Base-by-base conservation (phyloP, 106 monocot genomes). In the Phalaenopsis equestris region DNA sequence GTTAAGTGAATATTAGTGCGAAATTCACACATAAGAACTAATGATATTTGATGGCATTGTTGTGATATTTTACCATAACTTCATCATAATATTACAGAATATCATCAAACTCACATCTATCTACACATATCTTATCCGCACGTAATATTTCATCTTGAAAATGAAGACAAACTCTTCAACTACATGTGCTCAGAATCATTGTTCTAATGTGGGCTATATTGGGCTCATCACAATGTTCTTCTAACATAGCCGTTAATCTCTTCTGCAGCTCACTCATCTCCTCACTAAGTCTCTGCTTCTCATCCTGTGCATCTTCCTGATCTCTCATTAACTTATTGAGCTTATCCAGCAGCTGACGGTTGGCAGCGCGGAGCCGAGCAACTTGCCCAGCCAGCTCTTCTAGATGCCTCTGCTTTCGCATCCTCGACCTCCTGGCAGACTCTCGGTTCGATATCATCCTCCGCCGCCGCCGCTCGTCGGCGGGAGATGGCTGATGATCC, bases 391-490 rank as follows among this genome's bases (percentile, higher is more conserved):
- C 83, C 46, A 96, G 90, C 83, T 91, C 92, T 14, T 86, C 90
- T 16, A 96, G 82, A 21, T 96, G 96, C 84, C 80, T 84, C 88
- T 94, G 93, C 84, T 94, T 96, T 47, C 96, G 84, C 90, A 96
- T 90, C 72, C 96, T 90, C 19, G 96, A 96, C 76, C 93, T 78
- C 24, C 92, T 85, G 5, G 96, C 96, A 4, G 93, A 96, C 82
- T 96, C 96, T 18, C 96, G 49, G 76, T 96, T 96, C 3, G 96
- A 96, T 67, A 96, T 83, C 96, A 94, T 92, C 82, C 96, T 75
- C 55, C 96, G 81, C 80, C 81, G 84, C 74, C 87, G 73, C 68
- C 96, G 43, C 87, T 94, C 93, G 21, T 93, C 90, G 5, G 84
- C 83, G 39, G 75, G 45, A 36, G 64, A 65, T 43, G 8, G 76